Conservation (phyloP, 1,284 basidiomycete genomes). For the Pisolithus thermaeus region DNA sequence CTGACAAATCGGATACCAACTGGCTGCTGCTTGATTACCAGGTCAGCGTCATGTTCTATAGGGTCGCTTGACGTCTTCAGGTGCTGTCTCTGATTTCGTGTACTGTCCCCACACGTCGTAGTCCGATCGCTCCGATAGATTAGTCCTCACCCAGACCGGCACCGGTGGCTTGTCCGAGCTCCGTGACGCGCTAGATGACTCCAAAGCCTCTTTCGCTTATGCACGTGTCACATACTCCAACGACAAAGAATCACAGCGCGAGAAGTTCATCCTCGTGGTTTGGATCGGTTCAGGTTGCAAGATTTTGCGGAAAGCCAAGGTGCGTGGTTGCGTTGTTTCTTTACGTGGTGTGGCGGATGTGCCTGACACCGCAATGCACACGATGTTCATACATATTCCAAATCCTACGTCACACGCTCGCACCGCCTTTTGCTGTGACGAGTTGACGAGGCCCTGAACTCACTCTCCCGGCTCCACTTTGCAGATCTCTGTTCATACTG, state of each 20-base stretch:
- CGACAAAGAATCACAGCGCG: slow-evolving; percentile 79
- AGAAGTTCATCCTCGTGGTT: slow-evolving; percentile 86
- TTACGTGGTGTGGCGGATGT: slow-evolving; percentile 20
- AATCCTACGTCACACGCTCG: slow-evolving; percentile 14
- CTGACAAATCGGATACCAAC: slow-evolving; percentile 76
- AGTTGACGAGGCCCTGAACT: slow-evolving; percentile 9
- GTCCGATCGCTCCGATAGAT: slow-evolving; percentile 81
- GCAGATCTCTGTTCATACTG: slow-evolving; percentile 84
- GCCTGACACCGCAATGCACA: slow-evolving; percentile 5
- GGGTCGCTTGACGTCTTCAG: slow-evolving; percentile 11
- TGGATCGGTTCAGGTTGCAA: slow-evolving; percentile 87
- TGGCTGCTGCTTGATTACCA: slow-evolving; percentile 87
- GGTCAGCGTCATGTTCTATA: slow-evolving; percentile 35
- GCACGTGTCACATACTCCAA: slow-evolving; percentile 80
- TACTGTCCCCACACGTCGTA: slow-evolving; percentile 23
- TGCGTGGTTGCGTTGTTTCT: slow-evolving; percentile 29
- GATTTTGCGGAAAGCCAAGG: slow-evolving; percentile 89
- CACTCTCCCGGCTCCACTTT: slow-evolving; percentile 12
- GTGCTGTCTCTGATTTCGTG: slow-evolving; percentile 1
- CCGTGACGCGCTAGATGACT: slow-evolving; percentile 62
- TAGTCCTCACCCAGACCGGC: slow-evolving; percentile 72
- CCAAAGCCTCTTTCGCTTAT: slow-evolving; percentile 79
- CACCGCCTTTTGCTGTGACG: slow-evolving; percentile 17
- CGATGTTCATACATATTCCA: slow-evolving; percentile 7
- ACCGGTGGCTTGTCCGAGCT: slow-evolving; percentile 75